Base-by-base conservation (phyloP, 2,329 filamentous ascomycete genomes). In the Aspergillus awamori region DNA sequence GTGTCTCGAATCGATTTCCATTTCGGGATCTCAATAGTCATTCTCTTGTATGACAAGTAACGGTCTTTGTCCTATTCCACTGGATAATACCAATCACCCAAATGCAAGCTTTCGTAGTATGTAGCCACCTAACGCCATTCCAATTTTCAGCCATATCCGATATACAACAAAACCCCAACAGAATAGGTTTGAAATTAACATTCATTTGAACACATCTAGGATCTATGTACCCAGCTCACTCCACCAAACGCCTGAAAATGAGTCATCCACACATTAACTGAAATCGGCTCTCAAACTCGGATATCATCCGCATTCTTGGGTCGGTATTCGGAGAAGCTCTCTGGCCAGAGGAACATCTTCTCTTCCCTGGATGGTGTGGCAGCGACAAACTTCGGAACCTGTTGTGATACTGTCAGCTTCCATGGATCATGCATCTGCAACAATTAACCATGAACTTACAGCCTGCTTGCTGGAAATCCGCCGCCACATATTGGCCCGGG, bases 401-500 rank as follows among this genome's bases (percentile, higher is more conserved):
- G 5, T 24, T 3, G 58, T 53, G n/a, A n/a, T 28, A 4, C 10
- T 28, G 48, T 63, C n/a, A 64, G 61, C 48, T 7, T 59, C 22
- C 65, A 69, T 71, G 43, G 11, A 15, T 36, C 2, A 70, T 58
- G 10, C 43, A 8, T 10, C 39, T 17, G 71, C 66, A 53, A 69
- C 70, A 24, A 64, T 63, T 15, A 2, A 28, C 5, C 1, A 17
- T 33, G 13, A 20, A 54, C 80, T 72, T 65, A 84, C 83, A 39
- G 83, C 81, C 47, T 78, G 81, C 76, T 83, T 84, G 76, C 84
- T 87, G 36, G 83, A 86, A 47, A 86, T 82, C 28, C 86, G 80
- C 57, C 88, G 79, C 88, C 88, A 89, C 78, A 89, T 80, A 73
- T 89, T 89, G 28, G 87, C 88, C 47, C 87, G 81, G 7, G 87